These are phyloP conservation scores for Dactylellina leptospora DNA, from an alignment of 2,329 filamentous ascomycete genomes.

Conservation along the genomic window DNA sequence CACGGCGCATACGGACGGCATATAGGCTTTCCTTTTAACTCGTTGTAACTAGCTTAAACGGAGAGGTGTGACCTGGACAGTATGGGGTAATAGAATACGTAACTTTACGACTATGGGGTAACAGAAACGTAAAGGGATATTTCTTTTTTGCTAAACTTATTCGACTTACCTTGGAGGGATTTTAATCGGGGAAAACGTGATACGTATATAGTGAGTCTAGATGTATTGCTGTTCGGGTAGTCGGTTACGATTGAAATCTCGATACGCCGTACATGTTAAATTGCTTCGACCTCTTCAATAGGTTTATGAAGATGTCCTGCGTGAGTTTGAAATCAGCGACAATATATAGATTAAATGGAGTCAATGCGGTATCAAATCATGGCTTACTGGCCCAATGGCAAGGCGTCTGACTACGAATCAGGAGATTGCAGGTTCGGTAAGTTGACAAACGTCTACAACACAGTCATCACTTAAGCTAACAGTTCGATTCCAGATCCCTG, in stretches of 20 bases:
- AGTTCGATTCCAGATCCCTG: conserved; percentile 32
- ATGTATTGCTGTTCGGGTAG: too few relatives aligned
- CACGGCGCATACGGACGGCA: conserved; percentile 48
- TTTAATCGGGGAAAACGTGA: too few relatives aligned
- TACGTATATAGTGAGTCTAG: too few relatives aligned
- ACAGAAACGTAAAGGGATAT: conserved; percentile 44
- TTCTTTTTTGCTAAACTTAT: too few relatives aligned
- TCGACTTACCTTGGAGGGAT: too few relatives aligned
- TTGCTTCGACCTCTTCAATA: too few relatives aligned
- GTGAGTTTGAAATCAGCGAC: too few relatives aligned
- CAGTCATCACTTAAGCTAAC: not conserved
- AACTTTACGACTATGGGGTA: conserved; percentile 49
- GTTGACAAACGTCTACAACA: not conserved
- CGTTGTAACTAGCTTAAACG: not conserved
- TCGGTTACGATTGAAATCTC: too few relatives aligned
- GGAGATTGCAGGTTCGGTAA: conserved; percentile 35
- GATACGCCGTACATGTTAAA: too few relatives aligned
- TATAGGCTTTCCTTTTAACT: not conserved
- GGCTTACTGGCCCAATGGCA: conserved; percentile 23
- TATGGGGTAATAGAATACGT: conserved; percentile 54
- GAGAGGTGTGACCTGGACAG: not conserved
- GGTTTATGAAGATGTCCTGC: too few relatives aligned
- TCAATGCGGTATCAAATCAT: too few relatives aligned
- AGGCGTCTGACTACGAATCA: conserved; percentile 35
- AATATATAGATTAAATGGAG: too few relatives aligned